Evolutionary conservation across 495 filamentous ascomycete genomes (phyloP).

Genomic region (Penicillium canariense): DNA sequence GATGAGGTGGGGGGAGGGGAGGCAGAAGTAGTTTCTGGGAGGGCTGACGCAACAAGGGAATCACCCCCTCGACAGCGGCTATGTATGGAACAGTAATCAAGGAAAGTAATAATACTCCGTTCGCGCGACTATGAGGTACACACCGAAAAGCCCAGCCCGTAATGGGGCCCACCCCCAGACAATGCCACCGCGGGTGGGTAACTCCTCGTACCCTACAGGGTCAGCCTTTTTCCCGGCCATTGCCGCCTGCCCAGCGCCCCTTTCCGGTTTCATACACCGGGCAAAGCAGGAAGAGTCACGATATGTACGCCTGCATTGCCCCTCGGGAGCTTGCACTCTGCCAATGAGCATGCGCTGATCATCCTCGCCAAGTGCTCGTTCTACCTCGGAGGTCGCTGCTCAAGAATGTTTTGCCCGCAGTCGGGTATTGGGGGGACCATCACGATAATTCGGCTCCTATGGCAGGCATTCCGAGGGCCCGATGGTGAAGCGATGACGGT

Average conservation of each 20-base stretch:
- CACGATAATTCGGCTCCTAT: conserved; percentile 5
- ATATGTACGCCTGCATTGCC: conserved; percentile 32
- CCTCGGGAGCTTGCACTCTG: conserved; percentile 36
- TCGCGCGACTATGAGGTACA: not conserved
- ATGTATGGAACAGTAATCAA: not conserved
- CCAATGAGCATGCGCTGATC: conserved; percentile 32
- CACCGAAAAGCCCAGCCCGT: not conserved
- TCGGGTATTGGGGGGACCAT: conserved; percentile 8
- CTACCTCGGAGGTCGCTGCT: conserved; percentile 25
- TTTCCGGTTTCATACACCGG: conserved; percentile 55
- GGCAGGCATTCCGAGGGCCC: not conserved
- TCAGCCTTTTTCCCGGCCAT: conserved; percentile 32
- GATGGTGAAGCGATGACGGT: conserved; percentile 12
- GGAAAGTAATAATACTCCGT: not conserved
- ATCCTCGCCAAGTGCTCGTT: conserved; percentile 23
- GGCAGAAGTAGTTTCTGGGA: conserved; percentile 30
- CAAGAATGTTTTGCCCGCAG: conserved; percentile 34
- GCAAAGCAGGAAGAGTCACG: conserved; percentile 49
- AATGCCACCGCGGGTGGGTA: too few relatives aligned
- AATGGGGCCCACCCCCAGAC: not conserved
- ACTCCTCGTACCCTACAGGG: conserved; percentile 10
- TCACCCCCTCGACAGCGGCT: conserved; percentile 21
- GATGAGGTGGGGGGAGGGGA: conserved; percentile 22
- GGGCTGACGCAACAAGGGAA: conserved; percentile 47
- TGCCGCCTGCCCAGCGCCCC: conserved; percentile 38